A percentile compares a stretch with the other conserved stretches of the same genome.
phyloP scores from a whole-genome alignment of 164 flowering plant genomes.

The Annona cherimola region DNA sequence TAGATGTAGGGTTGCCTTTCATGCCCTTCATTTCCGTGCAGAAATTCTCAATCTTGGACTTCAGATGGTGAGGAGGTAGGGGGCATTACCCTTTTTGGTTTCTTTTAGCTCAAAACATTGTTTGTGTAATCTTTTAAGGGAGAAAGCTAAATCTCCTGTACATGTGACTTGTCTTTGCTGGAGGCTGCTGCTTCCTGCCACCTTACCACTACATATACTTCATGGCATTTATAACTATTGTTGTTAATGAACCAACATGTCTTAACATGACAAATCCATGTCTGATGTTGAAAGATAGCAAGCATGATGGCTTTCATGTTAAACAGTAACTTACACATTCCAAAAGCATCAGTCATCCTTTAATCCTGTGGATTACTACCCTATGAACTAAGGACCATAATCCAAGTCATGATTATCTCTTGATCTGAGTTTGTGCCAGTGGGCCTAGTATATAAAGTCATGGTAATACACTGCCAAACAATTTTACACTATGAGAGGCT shows the following conservation, averaged over 20 bases:
- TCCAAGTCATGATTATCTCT: not conserved
- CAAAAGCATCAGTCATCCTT: not conserved
- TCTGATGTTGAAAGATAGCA: not conserved
- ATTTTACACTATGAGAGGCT: not conserved
- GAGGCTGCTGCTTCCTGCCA: not conserved
- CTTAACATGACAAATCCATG: not conserved
- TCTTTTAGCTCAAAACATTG: not conserved
- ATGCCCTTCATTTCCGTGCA: conserved; percentile 82
- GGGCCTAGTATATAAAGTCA: not conserved
- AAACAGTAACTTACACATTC: not conserved
- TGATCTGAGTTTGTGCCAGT: not conserved
- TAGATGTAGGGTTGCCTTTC: conserved; percentile 95
- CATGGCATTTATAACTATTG: not conserved
- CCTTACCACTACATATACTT: not conserved
- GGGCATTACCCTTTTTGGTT: not conserved
- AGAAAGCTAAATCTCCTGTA: not conserved
- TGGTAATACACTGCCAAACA: not conserved
- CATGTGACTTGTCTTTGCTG: not conserved
- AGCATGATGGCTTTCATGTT: not conserved
- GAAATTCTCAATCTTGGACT: conserved; percentile 73
- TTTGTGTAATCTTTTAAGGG: not conserved
- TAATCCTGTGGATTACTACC: not conserved
- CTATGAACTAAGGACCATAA: not conserved
- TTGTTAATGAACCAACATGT: not conserved
- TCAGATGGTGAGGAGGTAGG: conserved; percentile 72